A percentile compares a stretch with the other conserved stretches of the same genome.
phyloP scores from a whole-genome alignment of 2,329 filamentous ascomycete species.

The Colletotrichum agaves region DNA sequence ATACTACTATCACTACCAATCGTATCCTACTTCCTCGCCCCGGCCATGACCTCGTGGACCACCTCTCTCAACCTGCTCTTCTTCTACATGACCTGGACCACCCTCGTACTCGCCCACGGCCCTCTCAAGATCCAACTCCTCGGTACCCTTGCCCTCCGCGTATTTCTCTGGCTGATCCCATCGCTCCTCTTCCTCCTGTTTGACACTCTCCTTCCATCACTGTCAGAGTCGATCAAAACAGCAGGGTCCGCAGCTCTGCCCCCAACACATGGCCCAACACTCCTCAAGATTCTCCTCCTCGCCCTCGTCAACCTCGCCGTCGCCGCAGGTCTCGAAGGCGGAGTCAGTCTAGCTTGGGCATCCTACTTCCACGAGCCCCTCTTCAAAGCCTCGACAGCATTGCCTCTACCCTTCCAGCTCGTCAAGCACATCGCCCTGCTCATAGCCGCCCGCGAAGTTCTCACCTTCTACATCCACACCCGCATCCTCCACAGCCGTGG shows the following conservation, averaged over 20 bases:
- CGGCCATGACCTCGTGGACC: slow-evolving; percentile 73
- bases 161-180: slow-evolving; percentile 78
- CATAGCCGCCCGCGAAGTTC: slow-evolving; percentile 61
- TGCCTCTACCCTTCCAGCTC: slow-evolving; percentile 65
- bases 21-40: slow-evolving; percentile 73
- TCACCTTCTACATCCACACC: slow-evolving; percentile 81
- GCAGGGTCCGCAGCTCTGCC: slow-evolving; percentile 65
- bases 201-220: slow-evolving; percentile 75
- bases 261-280: slow-evolving; percentile 46
- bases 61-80: slow-evolving; percentile 88
- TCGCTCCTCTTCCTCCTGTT: slow-evolving; percentile 78
- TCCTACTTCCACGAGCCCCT: slow-evolving; percentile 50
- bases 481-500: slow-evolving; percentile 69
- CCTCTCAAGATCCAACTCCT: slow-evolving; percentile 80
- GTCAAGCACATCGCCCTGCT: slow-evolving; percentile 59
- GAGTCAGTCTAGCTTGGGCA: slow-evolving; percentile 51
- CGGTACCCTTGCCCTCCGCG: slow-evolving; percentile 73
- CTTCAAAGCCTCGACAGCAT: slow-evolving; percentile 59
- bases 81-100: slow-evolving; percentile 92
- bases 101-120: slow-evolving; percentile 80
- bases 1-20: slow-evolving; percentile 78
- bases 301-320: slow-evolving; percentile 59
- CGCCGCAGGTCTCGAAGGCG: slow-evolving; percentile 56
- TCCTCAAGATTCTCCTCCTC: slow-evolving; percentile 52
- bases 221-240: slow-evolving; percentile 76